Evolutionary conservation across 2,329 filamentous ascomycete genomes (phyloP).

Genomic region (Neodidymelliopsis sp.): DNA sequence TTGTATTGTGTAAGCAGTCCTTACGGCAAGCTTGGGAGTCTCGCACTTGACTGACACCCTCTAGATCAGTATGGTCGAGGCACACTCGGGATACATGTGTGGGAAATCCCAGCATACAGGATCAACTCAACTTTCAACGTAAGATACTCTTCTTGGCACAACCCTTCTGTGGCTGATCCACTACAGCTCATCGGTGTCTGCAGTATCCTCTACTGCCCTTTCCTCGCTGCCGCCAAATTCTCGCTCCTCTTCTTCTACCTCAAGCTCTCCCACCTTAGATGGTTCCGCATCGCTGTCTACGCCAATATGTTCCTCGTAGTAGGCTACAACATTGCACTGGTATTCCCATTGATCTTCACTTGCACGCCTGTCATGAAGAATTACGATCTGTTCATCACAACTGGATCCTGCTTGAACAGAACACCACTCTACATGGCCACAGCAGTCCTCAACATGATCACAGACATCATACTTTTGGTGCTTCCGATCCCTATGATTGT

Average conservation of each 20-base stretch:
- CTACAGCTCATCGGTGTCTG: conserved; percentile 11
- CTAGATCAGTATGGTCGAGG: conserved; percentile 22
- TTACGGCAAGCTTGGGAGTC: too few relatives aligned
- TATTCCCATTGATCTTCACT: conserved; percentile 32
- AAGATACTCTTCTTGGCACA: neutral
- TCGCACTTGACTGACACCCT: neutral
- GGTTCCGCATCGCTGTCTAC: conserved; percentile 23
- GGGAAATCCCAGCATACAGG: conserved; percentile 23
- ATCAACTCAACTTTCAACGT: conserved; percentile 23
- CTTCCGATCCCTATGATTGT: conserved; percentile 31
- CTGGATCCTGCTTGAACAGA: conserved; percentile 26
- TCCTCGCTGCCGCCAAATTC: conserved; percentile 28
- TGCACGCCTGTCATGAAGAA: conserved; percentile 27
- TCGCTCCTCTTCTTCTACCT: conserved; percentile 32
- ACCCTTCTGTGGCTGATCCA: neutral
- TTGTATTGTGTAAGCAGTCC: conserved; percentile 13
- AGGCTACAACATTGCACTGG: conserved; percentile 25
- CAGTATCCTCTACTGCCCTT: conserved; percentile 24
- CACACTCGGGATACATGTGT: conserved; percentile 30
- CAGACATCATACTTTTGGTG: conserved; percentile 26
- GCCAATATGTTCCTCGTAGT: conserved; percentile 31
- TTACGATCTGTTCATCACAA: conserved; percentile 26
- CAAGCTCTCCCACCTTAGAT: conserved; percentile 17
- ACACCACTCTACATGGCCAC: conserved; percentile 31
- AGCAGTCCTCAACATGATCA: conserved; percentile 29